Evolutionary conservation across 345 rosid species (phyloP), one percentile per base, ranked within the genome.

Genomic region (Ailanthus altissimus): DNA sequence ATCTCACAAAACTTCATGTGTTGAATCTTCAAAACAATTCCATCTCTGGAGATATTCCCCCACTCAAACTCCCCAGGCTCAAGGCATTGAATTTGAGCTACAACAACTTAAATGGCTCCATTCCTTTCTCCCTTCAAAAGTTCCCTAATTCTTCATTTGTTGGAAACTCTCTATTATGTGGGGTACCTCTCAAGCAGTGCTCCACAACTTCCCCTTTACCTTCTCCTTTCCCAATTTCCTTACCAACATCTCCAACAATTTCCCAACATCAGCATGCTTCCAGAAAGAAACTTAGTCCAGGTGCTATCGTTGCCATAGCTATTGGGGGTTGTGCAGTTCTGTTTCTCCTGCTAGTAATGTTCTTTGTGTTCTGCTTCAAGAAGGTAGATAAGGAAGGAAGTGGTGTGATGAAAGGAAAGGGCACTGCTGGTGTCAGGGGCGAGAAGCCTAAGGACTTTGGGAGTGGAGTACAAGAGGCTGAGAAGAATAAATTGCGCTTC

Each of bases 381-480:
- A 87, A 54, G 78, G 79, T 43, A 73, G 86, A 81, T 25, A 65
- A 70, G n/a, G 72, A 50, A 32, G 79, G 81, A 2, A 79, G 74
- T 28, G 78, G 84, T 3, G 21, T 65, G 46, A 64, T 82, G 76
- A 81, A 85, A 61, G 69, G 50, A n/a, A 86, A 89, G 83, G 83
- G 38, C 11, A 50, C 81, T 0, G 75, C 69, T 78, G 89, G 75
- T 61, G 87, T 78, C 23, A 76, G 68, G 47, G 73, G 64, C 46
- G 84, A 84, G 79, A 85, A 87, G 80, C 86, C 90, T n/a, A 84
- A 84, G 76, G 96, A 88, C 47, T 93, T 93, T 7, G 98, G 94
- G 18, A 91, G 98, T 40, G 97, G 97, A 46, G 93, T 93, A 75
- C 98, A 93, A 84, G 97, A 88, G 78, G 87, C 97, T 0, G 97